Base-by-base conservation (phyloP, 2,329 filamentous ascomycete species). In the Aureobasidium musti region DNA sequence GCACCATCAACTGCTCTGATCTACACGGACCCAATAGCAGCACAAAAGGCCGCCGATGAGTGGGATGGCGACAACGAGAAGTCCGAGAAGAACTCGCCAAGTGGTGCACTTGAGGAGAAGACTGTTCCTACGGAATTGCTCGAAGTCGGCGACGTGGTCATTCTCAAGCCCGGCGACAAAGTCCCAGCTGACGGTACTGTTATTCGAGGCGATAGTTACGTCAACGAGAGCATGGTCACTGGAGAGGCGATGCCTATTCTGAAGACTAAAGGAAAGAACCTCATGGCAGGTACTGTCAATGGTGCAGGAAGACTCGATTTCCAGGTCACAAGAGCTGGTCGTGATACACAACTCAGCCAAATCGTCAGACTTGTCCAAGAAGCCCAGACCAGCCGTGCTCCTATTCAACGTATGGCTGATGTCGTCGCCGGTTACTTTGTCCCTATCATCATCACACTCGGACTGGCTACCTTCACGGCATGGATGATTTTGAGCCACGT, bases 321-420 rank as follows among this genome's bases (percentile, higher is more conserved):
- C 78, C 88, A 91, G 50, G 95, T 99, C 67, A 96, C 91, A 3
- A 87, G 94, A 72, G 93, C 94, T 41, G 95, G 95, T 57, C 90
- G 93, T 69, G 94, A 99, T 74, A 99, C 95, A 0, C 94, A 98
- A 77, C 88, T 99, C 66, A 97, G 92, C 78, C 95, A 98, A 78
- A 99, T 99, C 70, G 95, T 99, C 69, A 95, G 94, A 77, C 86
- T 98, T n/a, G 95, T 99, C 0, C 95, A 99, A 78, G 92, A 97
- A 76, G 95, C 95, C 3, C 95, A 99, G 77, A 98, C 94, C 2
- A 94, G 88, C 63, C 87, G 95, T 45, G 95, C 95, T 8, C 95
- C 95, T 0, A 99, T 99, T 68, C 95, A 99, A 77, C 87, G 91
- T 52, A 86, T 98, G 74, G 95, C 93, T 4, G 95, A 99, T 78